These are phyloP conservation scores for Talaromyces nanjingensis DNA, from an alignment of 495 filamentous ascomycete genomes.

Conservation along the genomic window DNA sequence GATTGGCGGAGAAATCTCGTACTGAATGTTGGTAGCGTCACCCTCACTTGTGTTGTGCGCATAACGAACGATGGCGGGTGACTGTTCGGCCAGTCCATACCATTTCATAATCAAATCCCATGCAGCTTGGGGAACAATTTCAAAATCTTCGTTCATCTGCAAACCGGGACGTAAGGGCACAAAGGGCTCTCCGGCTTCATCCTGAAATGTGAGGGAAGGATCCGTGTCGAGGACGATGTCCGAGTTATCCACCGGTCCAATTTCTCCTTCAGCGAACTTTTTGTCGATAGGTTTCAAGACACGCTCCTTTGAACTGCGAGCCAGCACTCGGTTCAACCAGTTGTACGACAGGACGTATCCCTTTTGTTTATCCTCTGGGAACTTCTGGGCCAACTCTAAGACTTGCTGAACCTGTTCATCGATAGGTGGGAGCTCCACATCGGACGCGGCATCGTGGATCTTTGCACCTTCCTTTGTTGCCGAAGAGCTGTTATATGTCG, in stretches of 20 bases:
- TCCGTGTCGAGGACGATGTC: conserved; percentile 47
- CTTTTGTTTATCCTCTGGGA: conserved; percentile 59
- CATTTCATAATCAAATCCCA: conserved; percentile 77
- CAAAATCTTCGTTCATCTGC: conserved; percentile 57
- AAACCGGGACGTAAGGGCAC: conserved; percentile 72
- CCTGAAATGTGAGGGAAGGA: conserved; percentile 34
- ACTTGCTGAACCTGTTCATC: conserved; percentile 76
- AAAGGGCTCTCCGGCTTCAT: conserved; percentile 53
- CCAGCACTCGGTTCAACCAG: conserved; percentile 72
- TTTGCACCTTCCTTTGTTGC: conserved; percentile 15
- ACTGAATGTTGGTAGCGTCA: conserved; percentile 59
- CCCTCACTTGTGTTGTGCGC: conserved; percentile 67
- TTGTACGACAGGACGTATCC: conserved; percentile 70
- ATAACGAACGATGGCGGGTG: conserved; percentile 66
- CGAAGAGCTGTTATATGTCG: conserved; percentile 20
- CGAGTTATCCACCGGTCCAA: conserved; percentile 85
- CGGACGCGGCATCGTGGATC: conserved; percentile 10
- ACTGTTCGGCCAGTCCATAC: conserved; percentile 69
- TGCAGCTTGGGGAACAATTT: conserved; percentile 66
- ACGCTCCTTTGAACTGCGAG: conserved; percentile 50
- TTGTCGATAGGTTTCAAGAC: conserved; percentile 46
- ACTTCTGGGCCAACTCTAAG: conserved; percentile 40
- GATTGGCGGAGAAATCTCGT: conserved; percentile 78
- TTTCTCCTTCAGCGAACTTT: conserved; percentile 51
- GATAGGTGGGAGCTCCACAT: conserved; percentile 44